Evolutionary conservation across 345 rosid species (phyloP), one percentile per base, ranked within the genome.

Genomic region (Boechera retrofracta): DNA sequence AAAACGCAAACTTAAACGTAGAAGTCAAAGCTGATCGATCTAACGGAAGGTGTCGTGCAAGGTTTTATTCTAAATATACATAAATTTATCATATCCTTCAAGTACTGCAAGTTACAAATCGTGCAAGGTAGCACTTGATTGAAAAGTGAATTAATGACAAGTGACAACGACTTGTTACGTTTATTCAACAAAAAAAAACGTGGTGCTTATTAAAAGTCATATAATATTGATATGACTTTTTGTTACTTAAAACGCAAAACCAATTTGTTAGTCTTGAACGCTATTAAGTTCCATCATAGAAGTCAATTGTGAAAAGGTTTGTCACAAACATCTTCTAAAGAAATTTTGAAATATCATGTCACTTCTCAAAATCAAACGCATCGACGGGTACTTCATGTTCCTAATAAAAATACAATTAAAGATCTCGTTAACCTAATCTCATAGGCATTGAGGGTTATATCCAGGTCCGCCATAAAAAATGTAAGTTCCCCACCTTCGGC

Each of bases 381-480:
- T 21, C 24, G 24, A 21, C 24, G 24, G 24, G 24, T 21, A 21
- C 24, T 21, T 21, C 24, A 21, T 21, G 24, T 21, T 21, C 24
- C 24, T 21, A 21, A 1, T 21, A 21, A 21, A 21, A 21, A 21
- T 21, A 21, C 24, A 21, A 21, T 21, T 21, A 29, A 56, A n/a
- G 18, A 13, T 31, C 10, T 56, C 2, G n/a, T 18, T 2, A 41
- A 16, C 7, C 3, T 56, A 44, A 15, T 2, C 16, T 72, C 52
- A 72, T 53, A 31, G 47, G 21, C 71, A 54, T 13, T 3, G 70
- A 73, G 63, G 55, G 48, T 79, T 88, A 47, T 67, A 82, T 58
- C 92, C 90, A 64, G 93, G 93, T 11, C 90, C 89, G 8, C 92
- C 92, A 66, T 71, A 88, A 64, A 82, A 88, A 72, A 88, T 77